A percentile compares a stretch with the other conserved stretches of the same genome.
phyloP scores from a whole-genome alignment of 2,329 filamentous ascomycete genomes.

The Calcarisporium arbuscula region DNA sequence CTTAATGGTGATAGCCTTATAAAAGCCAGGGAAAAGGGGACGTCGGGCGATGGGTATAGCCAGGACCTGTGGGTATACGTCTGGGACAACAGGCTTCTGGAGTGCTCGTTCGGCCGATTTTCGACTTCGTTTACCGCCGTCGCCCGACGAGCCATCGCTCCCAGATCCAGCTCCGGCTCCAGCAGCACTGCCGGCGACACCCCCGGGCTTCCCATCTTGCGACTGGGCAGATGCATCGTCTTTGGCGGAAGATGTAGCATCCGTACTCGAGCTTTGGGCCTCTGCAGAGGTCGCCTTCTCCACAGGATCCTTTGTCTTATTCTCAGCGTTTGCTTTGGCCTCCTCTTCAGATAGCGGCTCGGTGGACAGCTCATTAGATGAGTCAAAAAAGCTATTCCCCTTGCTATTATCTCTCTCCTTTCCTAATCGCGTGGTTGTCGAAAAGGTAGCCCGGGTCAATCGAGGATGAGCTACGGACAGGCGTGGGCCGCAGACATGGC shows the following conservation, averaged over 20 bases:
- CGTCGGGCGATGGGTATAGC: constrained; percentile 92
- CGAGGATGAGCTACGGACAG: constrained; percentile 22
- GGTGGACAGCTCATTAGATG: constrained; percentile 30
- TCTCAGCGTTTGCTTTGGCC: constrained; percentile 43
- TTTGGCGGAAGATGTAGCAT: constrained; percentile 40
- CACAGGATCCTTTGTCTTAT: constrained; percentile 33
- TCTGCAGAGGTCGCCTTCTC: constrained; percentile 42
- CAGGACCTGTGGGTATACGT: constrained; percentile 96
- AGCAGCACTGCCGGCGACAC: constrained; percentile 40
- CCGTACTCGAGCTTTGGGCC: constrained; percentile 34
- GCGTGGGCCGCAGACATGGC: constrained; percentile 24
- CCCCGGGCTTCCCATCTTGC: constrained; percentile 46
- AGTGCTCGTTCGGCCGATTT: constrained; percentile 70
- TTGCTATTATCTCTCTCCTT: constrained; percentile 34
- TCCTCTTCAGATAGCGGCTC: constrained; percentile 49
- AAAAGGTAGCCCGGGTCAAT: constrained; percentile 26
- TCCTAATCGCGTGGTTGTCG: constrained; percentile 25
- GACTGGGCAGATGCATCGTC: constrained; percentile 28
- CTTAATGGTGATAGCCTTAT: constrained; percentile 96
- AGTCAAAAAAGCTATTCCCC: constrained; percentile 44
- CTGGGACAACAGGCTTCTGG: constrained; percentile 82
- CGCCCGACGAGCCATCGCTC: constrained; percentile 49
- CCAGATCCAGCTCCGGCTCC: constrained; percentile 39
- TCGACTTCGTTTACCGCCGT: constrained; percentile 64
- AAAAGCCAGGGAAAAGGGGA: constrained; percentile 94